A percentile compares a stretch with the other conserved stretches of the same genome.
Evolutionary conservation across 108 stramenopile genomes (phyloP).

Genomic region (Cylindrotheca closterium): DNA sequence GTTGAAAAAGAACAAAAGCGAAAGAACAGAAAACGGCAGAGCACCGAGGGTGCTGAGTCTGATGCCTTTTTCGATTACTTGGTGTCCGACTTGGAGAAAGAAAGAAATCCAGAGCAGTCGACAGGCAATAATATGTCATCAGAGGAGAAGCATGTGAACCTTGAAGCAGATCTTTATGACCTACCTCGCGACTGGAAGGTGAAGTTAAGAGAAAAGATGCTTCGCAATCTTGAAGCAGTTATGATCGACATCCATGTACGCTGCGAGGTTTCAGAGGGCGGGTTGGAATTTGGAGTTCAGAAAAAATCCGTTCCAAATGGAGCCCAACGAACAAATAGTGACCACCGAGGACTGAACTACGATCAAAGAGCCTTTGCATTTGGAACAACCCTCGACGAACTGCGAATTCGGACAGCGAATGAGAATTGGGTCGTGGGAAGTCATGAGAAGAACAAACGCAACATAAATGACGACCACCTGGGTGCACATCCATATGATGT

Average conservation of each 20-base stretch:
- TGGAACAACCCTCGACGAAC: slow-evolving; percentile 55
- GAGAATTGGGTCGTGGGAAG: slow-evolving; percentile 48
- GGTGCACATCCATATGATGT: slow-evolving; percentile 50
- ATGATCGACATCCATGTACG: slow-evolving; percentile 71
- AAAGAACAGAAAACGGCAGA: slow-evolving; percentile 23
- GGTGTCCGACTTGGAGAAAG: slow-evolving; percentile 12
- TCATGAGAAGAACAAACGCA: slow-evolving; percentile 31
- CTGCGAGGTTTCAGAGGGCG: slow-evolving; percentile 75
- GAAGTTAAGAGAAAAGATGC: slow-evolving; percentile 62
- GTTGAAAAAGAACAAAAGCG: slow-evolving; percentile 42
- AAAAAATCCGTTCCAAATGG: slow-evolving; percentile 13
- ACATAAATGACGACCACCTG: slow-evolving; percentile 22
- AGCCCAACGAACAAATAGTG: background rate
- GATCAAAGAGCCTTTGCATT: slow-evolving; percentile 76
- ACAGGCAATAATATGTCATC: background rate
- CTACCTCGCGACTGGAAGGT: slow-evolving; percentile 57
- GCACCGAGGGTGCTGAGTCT: slow-evolving; percentile 10
- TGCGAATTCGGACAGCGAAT: slow-evolving; percentile 59
- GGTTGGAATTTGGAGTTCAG: slow-evolving; percentile 44
- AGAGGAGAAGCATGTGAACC: slow-evolving; percentile 23
- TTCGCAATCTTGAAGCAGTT: slow-evolving; percentile 69
- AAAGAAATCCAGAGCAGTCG: slow-evolving; percentile 2
- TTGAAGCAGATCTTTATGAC: slow-evolving; percentile 19
- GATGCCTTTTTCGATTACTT: slow-evolving; percentile 5
- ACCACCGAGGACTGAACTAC: slow-evolving; percentile 10